Evolutionary conservation across 2,329 filamentous ascomycete species (phyloP).

Genomic region (Fusarium falciforme): DNA sequence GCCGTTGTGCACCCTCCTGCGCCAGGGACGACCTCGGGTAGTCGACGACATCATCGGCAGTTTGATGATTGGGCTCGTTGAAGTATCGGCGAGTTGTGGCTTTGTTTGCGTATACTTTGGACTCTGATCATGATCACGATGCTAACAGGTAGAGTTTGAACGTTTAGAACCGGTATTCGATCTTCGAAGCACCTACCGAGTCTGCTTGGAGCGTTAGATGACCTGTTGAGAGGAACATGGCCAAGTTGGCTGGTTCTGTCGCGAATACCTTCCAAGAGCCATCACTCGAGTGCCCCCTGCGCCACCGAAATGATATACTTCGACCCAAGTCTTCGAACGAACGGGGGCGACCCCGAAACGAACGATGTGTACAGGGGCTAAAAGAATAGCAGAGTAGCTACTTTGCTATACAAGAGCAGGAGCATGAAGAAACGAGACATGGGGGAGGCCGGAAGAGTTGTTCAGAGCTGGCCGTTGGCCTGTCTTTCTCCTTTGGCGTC

Average conservation of each 20-base stretch:
- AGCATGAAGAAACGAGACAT: not conserved
- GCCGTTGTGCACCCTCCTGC: not conserved
- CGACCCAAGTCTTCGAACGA: not conserved
- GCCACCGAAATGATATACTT: not conserved
- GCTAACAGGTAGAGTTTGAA: not conserved
- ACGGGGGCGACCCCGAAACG: not conserved
- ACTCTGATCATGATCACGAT: not conserved
- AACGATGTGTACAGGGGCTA: conserved; percentile 2
- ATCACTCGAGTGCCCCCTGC: not conserved
- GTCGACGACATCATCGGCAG: not conserved
- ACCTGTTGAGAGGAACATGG: not conserved
- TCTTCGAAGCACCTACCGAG: not conserved
- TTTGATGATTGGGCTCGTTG: not conserved
- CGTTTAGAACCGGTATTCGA: not conserved
- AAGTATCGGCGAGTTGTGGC: not conserved
- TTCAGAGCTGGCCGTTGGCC: not conserved
- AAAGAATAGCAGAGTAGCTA: not conserved
- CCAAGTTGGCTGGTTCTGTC: not conserved
- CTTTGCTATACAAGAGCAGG: not conserved
- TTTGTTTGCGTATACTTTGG: not conserved
- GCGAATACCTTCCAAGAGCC: not conserved
- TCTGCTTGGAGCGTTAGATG: not conserved
- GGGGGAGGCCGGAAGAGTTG: not conserved
- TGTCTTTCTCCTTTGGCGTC: not conserved
- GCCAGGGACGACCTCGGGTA: not conserved